These are phyloP conservation scores for Colletotrichum tropicicola DNA, from an alignment of 2,329 filamentous ascomycete genomes.

Conservation along the genomic window DNA sequence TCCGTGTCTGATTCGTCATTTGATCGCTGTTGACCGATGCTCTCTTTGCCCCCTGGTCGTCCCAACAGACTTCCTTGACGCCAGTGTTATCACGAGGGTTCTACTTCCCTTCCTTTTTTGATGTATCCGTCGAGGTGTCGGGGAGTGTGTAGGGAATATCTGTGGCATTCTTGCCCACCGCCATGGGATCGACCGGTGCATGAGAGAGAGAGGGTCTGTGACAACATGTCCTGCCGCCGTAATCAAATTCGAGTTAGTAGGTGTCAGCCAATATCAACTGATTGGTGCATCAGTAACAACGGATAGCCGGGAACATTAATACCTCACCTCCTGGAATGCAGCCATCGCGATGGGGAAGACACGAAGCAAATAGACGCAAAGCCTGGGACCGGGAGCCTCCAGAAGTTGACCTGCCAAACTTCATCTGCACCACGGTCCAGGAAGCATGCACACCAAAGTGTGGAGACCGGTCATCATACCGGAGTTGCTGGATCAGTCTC, in stretches of 20 bases:
- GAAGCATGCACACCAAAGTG: not conserved
- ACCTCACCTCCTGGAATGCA: conserved; percentile 12
- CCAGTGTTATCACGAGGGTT: not conserved
- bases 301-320: not conserved
- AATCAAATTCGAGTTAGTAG: not conserved
- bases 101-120: not conserved
- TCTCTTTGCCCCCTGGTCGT: not conserved
- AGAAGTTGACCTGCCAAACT: not conserved
- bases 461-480: not conserved
- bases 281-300: not conserved
- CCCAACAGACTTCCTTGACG: not conserved
- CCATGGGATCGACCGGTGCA: not conserved
- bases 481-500: conserved; percentile 1
- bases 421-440: not conserved
- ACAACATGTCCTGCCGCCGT: not conserved
- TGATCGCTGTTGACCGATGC: not conserved
- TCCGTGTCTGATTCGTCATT: not conserved
- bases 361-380: not conserved
- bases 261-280: not conserved
- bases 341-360: not conserved
- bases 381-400: not conserved
- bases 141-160: not conserved
- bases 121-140: not conserved
- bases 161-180: too few relatives aligned
- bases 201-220: not conserved